Conservation (phyloP, 495 filamentous ascomycete genomes). For the Xylaria flabelliformis region DNA sequence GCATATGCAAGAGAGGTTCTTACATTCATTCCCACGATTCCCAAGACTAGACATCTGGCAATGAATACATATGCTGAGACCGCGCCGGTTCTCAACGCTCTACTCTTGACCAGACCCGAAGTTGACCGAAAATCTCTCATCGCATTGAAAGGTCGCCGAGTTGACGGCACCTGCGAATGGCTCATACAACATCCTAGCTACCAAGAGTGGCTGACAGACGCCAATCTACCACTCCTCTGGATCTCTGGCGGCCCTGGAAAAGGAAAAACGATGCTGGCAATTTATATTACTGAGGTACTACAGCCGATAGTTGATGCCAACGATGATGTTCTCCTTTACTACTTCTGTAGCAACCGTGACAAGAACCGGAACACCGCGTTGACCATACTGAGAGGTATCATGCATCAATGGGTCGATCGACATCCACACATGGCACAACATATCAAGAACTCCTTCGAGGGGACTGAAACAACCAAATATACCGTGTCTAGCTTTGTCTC, state of each 20-base stretch:
- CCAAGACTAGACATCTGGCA: constrained; percentile 36
- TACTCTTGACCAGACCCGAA: constrained; percentile 41
- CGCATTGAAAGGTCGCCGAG: constrained; percentile 39
- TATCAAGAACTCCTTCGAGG: constrained; percentile 36
- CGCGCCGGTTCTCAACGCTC: constrained; percentile 37
- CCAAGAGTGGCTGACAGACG: constrained; percentile 45
- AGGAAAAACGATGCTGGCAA: constrained; percentile 59
- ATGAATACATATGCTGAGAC: constrained; percentile 30
- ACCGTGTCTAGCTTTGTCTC: constrained; percentile 41
- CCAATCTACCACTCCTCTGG: constrained; percentile 47
- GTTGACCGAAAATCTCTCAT: constrained; percentile 47
- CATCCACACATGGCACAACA: constrained; percentile 34
- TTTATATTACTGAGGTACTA: constrained; percentile 52
- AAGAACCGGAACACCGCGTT: constrained; percentile 54
- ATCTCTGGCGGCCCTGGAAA: constrained; percentile 56
- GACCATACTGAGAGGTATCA: constrained; percentile 51
- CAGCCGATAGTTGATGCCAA: constrained; percentile 32
- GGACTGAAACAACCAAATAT: constrained; percentile 40
- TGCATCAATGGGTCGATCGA: constrained; percentile 31
- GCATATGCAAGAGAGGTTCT: constrained; percentile 27
- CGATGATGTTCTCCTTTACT: constrained; percentile 43
- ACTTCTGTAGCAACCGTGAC: constrained; percentile 54
- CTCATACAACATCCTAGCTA: constrained; percentile 47
- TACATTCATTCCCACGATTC: neutral
- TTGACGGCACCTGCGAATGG: constrained; percentile 57